These are phyloP conservation scores for Trichocladium uniseriatum DNA, from an alignment of 495 filamentous ascomycete species.

Conservation along the genomic window DNA sequence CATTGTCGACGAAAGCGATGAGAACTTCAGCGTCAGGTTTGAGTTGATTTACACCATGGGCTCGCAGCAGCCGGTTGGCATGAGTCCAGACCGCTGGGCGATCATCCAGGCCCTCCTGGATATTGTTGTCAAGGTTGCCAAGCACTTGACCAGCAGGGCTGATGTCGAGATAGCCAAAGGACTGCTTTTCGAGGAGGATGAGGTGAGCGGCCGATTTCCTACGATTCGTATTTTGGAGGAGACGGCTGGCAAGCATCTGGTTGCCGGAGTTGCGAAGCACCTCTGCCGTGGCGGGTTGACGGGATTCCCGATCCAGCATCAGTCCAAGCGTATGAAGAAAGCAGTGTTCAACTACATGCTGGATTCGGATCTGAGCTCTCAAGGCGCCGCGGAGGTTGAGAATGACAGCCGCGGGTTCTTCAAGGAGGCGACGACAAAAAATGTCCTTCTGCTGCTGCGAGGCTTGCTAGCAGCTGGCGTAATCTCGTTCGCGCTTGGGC, in stretches of 20 bases:
- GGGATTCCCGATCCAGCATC: constrained; percentile 36
- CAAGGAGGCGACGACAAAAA: constrained; percentile 22
- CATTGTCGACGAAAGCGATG: constrained; percentile 59
- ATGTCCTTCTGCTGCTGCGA: constrained; percentile 45
- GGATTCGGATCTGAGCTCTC: constrained; percentile 15
- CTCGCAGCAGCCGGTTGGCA: constrained; percentile 43
- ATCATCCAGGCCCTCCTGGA: constrained; percentile 47
- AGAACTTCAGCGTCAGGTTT: constrained; percentile 51
- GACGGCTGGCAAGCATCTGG: constrained; percentile 25
- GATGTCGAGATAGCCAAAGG: constrained; percentile 20
- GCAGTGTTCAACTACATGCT: constrained; percentile 40
- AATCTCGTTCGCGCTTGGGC: constrained; percentile 43
- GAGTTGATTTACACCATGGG: constrained; percentile 65
- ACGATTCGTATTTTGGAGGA: constrained; percentile 34
- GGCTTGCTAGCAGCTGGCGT: constrained; percentile 52
- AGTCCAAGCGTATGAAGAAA: constrained; percentile 25
- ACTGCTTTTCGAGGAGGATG: constrained; percentile 7
- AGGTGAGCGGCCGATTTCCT: constrained; percentile 28
- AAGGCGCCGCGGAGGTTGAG: constrained; percentile 29
- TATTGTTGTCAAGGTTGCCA: constrained; percentile 16
- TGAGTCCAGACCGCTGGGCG: constrained; percentile 51
- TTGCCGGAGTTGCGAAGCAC: constrained; percentile 22
- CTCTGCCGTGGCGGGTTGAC: constrained; percentile 33
- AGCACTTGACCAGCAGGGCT: constrained; percentile 26
- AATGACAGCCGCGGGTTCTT: constrained; percentile 29